These are phyloP conservation scores for Citrullus amarus DNA, from an alignment of 306 rosid species.

Conservation along the genomic window DNA sequence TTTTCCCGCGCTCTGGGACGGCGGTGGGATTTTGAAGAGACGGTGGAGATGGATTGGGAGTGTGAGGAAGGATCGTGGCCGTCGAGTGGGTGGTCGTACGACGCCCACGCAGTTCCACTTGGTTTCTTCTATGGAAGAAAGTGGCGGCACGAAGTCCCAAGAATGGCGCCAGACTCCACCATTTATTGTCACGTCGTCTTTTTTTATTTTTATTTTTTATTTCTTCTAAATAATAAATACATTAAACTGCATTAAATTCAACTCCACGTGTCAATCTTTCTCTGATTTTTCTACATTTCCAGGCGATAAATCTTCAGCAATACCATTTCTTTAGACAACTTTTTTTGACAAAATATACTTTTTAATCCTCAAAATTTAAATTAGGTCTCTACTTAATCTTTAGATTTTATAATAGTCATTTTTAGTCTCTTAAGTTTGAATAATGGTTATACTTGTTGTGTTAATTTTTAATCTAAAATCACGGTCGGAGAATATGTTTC, in stretches of 20 bases:
- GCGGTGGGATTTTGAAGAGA: conserved; percentile 9
- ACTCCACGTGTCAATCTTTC: not conserved
- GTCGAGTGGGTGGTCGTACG: not conserved
- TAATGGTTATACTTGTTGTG: too few relatives aligned
- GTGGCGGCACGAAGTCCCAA: conserved; percentile 6
- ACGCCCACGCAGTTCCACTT: not conserved
- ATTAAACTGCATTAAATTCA: not conserved
- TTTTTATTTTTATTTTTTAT: not conserved
- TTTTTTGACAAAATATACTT: too few relatives aligned
- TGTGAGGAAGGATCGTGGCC: not conserved
- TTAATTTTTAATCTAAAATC: too few relatives aligned
- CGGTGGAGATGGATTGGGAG: conserved; percentile 7
- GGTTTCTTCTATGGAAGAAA: not conserved
- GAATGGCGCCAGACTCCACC: not conserved
- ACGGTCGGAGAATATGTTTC: too few relatives aligned
- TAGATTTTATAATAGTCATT: too few relatives aligned
- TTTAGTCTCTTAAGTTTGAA: too few relatives aligned
- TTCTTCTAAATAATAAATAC: not conserved
- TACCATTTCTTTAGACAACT: too few relatives aligned
- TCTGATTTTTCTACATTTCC: not conserved
- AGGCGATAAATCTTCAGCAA: too few relatives aligned
- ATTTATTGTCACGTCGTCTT: not conserved
- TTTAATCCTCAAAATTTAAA: too few relatives aligned
- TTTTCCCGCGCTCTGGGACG: conserved; percentile 20
- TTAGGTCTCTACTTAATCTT: too few relatives aligned